A percentile compares a stretch with the other conserved stretches of the same genome.
These are phyloP conservation scores for Santalum album DNA, from an alignment of 164 flowering plant genomes.

Conservation along the genomic window DNA sequence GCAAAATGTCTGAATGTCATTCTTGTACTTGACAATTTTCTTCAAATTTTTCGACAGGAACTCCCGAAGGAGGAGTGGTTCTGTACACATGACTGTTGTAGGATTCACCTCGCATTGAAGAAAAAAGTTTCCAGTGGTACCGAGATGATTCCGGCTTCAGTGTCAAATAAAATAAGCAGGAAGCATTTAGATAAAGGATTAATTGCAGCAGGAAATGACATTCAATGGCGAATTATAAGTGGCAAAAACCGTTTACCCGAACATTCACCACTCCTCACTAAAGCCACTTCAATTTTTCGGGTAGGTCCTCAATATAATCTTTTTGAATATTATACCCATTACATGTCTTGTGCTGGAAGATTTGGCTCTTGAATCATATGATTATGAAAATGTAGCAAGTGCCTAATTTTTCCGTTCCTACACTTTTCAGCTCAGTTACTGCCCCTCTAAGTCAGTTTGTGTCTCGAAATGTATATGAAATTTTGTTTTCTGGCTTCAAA, in stretches of 20 bases:
- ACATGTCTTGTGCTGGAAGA: too few species aligned
- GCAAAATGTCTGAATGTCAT: not conserved
- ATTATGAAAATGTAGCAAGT: too few species aligned
- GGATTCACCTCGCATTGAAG: conserved; percentile 43
- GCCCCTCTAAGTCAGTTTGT: too few species aligned
- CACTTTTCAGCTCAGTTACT: too few species aligned
- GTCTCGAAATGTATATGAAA: too few species aligned
- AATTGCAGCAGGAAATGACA: conserved; percentile 20
- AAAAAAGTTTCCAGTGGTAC: conserved; percentile 33
- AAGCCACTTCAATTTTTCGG: conserved; percentile 74
- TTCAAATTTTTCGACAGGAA: conserved; percentile 32
- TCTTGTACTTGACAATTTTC: not conserved
- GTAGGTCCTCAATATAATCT: conserved; percentile 29
- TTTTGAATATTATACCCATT: too few species aligned
- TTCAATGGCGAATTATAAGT: conserved; percentile 64
- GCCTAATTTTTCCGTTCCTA: too few species aligned
- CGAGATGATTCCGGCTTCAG: conserved; percentile 40
- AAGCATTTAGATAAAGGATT: conserved; percentile 46
- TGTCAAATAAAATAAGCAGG: conserved; percentile 23
- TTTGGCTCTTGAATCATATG: too few species aligned
- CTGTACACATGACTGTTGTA: conserved; percentile 62
- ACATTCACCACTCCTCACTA: conserved; percentile 56
- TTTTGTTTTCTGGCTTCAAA: too few species aligned
- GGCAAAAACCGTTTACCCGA: conserved; percentile 60
- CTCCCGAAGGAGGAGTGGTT: conserved; percentile 87